Percentiles rank a stretch among this genome's conserved stretches.
Conservation (phyloP, 805 yeast species). For the Spathaspora arborariae region DNA sequence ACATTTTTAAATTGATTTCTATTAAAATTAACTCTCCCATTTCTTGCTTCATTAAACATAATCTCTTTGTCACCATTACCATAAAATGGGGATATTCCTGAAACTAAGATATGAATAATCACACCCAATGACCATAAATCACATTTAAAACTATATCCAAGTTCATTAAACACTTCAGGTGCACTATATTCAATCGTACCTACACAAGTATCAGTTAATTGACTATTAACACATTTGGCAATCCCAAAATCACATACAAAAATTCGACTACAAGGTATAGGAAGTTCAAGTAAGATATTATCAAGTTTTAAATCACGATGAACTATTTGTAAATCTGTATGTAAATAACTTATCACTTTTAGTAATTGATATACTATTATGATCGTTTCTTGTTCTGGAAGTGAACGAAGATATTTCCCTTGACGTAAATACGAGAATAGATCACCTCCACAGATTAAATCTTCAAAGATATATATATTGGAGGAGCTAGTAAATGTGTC, state of each 20-base stretch:
- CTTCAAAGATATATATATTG: conserved; percentile 44
- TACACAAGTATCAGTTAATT: conserved; percentile 47
- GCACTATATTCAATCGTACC: conserved; percentile 73
- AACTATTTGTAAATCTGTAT: conserved; percentile 45
- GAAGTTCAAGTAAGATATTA: conserved; percentile 54
- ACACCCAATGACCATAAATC: conserved; percentile 73
- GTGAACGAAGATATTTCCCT: conserved; percentile 33
- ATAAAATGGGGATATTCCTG: conserved; percentile 64
- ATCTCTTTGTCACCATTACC: conserved; percentile 32
- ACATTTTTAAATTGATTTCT: conserved; percentile 41
- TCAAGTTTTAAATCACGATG: conserved; percentile 68
- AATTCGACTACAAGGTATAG: conserved; percentile 49
- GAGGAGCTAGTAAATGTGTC: conserved; percentile 25
- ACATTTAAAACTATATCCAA: conserved; percentile 53
- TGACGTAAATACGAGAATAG: conserved; percentile 50
- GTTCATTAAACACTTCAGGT: conserved; percentile 50
- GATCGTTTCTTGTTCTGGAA: conserved; percentile 54
- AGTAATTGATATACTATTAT: conserved; percentile 54
- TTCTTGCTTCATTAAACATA: conserved; percentile 22
- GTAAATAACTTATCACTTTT: conserved; percentile 54
- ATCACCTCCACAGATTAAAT: conserved; percentile 55
- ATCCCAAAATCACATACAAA: conserved; percentile 69
- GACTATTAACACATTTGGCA: conserved; percentile 20
- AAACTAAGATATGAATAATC: conserved; percentile 52
- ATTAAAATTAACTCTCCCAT: conserved; percentile 38